A percentile compares a stretch with the other conserved stretches of the same genome.
Evolutionary conservation across 2,329 filamentous ascomycete species (phyloP).

Genomic region (Thielaviopsis cerberus): DNA sequence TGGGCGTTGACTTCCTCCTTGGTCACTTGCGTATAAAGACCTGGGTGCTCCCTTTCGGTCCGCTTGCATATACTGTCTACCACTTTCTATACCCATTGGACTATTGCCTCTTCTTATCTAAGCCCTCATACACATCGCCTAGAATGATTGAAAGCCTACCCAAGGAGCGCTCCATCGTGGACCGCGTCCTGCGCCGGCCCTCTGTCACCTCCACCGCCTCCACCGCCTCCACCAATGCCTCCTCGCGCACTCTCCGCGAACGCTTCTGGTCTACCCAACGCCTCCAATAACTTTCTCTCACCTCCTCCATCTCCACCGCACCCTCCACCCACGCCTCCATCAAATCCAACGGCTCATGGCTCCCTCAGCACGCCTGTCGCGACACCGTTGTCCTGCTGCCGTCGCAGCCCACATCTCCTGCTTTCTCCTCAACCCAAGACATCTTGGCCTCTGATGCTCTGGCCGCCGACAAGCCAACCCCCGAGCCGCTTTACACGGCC

Average conservation of each 20-base stretch:
- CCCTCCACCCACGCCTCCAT: background rate
- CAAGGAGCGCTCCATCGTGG: background rate
- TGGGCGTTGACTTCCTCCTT: too few relatives aligned
- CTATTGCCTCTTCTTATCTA: background rate
- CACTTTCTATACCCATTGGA: background rate
- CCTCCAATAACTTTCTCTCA: slow-evolving; percentile 1
- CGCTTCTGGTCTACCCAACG: slow-evolving; percentile 5
- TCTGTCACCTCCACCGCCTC: background rate
- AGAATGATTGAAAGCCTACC: background rate
- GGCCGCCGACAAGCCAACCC: too few relatives aligned
- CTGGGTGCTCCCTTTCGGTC: too few relatives aligned
- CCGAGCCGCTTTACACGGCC: too few relatives aligned
- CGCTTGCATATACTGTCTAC: too few relatives aligned
- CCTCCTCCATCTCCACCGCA: background rate
- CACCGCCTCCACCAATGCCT: background rate
- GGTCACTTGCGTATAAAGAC: too few relatives aligned
- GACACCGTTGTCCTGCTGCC: background rate
- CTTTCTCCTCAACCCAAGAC: too few relatives aligned
- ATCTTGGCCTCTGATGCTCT: too few relatives aligned
- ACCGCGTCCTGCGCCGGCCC: background rate
- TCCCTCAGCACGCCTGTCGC: slow-evolving; percentile 1
- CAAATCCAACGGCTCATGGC: background rate
- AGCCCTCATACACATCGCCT: background rate
- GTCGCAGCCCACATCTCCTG: background rate
- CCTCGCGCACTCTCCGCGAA: background rate